Evolutionary conservation across 495 filamentous ascomycete genomes (phyloP), one percentile per base, ranked within the genome.

Genomic region (Aspergillus kassunensis): DNA sequence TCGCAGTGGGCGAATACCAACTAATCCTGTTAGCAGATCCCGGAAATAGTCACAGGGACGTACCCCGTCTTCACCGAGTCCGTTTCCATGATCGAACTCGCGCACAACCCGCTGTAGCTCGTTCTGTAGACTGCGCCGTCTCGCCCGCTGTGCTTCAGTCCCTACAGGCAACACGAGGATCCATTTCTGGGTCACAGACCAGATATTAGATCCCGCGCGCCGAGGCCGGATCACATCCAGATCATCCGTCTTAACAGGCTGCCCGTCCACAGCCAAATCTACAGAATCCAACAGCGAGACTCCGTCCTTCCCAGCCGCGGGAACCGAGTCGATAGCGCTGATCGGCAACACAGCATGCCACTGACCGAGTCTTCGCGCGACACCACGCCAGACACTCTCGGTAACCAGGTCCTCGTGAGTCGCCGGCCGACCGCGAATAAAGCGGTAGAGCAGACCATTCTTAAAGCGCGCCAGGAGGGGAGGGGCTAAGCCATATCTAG

Each of bases 181-280:
- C 93, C 93, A 99, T 71, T 90, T 93, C 69, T 95, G 90, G 75
- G 95, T 84, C 25, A 95, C 87, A 8, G 86, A 88, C 95, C 95
- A 99, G 27, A 95, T 73, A 62, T 92, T 96, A 11, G 90, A 86
- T 10, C 80, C 73, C 3, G 80, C 77, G 56, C 83, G 86, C 3
- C 79, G 73, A 8, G 84, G 82, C 18, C 80, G 78, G 44, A 83
- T 78, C 49, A 74, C 63, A 31, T 80, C 70, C 45, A 86, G 75
- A 4, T 68, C 66, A n/a, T 56, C 55, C 23, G 53, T 44, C 23
- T 63, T 58, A 2, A 50, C 52, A 13, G 42, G 29, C 27, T 60
- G 51, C 19, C 44, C 36, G n/a, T 63, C 58, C 63, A 62, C 46
- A 53, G 55, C 24, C 58, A 69, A n/a, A 55, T 64, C 63, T 79